Percentiles rank a stretch among this genome's conserved stretches.
phyloP scores from a whole-genome alignment of 345 rosid genomes.

The Populus simonii region DNA sequence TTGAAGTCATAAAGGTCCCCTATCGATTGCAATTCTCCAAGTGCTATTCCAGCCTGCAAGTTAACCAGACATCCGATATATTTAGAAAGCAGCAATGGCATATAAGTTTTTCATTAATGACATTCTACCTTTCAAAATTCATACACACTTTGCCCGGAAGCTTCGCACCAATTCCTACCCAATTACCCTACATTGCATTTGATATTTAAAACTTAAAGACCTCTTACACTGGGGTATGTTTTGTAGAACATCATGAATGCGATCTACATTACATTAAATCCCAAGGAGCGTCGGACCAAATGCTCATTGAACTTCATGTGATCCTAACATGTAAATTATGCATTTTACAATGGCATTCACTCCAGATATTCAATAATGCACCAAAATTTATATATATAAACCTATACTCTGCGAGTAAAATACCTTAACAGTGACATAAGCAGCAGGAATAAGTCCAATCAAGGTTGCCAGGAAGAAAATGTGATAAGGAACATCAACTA shows the following conservation, averaged over 20 bases:
- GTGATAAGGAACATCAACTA: slow-evolving; percentile 84
- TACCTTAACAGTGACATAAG: slow-evolving; percentile 90
- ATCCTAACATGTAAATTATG: not conserved
- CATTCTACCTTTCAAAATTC: not conserved
- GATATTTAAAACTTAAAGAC: too few species aligned
- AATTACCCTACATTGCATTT: not conserved
- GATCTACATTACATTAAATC: too few species aligned
- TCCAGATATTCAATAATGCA: not conserved
- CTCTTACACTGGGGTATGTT: not conserved
- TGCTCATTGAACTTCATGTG: not conserved
- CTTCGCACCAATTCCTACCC: not conserved
- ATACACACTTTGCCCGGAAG: not conserved
- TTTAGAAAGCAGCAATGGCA: not conserved
- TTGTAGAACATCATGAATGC: too few species aligned
- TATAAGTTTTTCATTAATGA: not conserved
- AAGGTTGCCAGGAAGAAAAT: slow-evolving; percentile 77
- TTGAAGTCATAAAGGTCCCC: slow-evolving; percentile 86
- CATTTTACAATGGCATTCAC: not conserved
- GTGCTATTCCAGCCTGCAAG: slow-evolving; percentile 82
- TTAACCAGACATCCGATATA: slow-evolving; percentile 6
- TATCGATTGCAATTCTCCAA: slow-evolving; percentile 75
- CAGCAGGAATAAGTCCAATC: slow-evolving; percentile 89
- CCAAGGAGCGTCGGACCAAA: not conserved
- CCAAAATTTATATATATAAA: not conserved
- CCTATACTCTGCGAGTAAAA: not conserved